Conservation (phyloP, 1,139 yeast species). For the Suhomyces guaymorum region DNA sequence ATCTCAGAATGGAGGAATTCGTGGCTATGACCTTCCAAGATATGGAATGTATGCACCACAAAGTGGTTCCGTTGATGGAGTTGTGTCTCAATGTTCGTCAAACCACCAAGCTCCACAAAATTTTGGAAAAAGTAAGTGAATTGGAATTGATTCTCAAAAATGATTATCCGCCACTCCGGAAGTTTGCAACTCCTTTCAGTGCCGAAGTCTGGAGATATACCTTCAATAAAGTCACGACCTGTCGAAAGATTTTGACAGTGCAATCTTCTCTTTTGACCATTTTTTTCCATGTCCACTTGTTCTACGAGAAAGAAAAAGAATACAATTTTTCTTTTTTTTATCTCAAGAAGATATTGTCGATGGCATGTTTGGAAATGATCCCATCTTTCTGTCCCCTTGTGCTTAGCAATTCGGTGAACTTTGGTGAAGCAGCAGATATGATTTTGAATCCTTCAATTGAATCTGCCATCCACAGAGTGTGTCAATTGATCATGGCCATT, state of each 20-base stretch:
- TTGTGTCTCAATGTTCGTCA: slow-evolving; percentile 25
- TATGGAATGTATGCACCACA: slow-evolving; percentile 26
- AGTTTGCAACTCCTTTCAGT: slow-evolving; percentile 28
- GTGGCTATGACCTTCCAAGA: slow-evolving; percentile 26
- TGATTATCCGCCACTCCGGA: slow-evolving; percentile 24
- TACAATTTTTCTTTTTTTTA: slow-evolving; percentile 21
- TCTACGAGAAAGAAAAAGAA: slow-evolving; percentile 19
- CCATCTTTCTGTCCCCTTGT: slow-evolving; percentile 33
- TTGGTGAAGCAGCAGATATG: slow-evolving; percentile 40
- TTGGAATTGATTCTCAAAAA: slow-evolving; percentile 31
- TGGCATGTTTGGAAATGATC: slow-evolving; percentile 28
- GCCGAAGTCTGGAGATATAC: slow-evolving; percentile 26
- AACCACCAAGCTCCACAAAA: slow-evolving; percentile 21
- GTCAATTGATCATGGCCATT: slow-evolving; percentile 30
- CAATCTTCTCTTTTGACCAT: slow-evolving; percentile 30
- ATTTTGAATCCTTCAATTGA: slow-evolving; percentile 37
- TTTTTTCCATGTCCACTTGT: slow-evolving; percentile 28
- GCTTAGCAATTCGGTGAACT: slow-evolving; percentile 28
- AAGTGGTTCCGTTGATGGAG: slow-evolving; percentile 26
- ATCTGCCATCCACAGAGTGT: slow-evolving; percentile 31
- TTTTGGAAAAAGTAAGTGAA: slow-evolving; percentile 26
- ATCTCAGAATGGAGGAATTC: slow-evolving; percentile 31
- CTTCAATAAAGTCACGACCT: slow-evolving; percentile 34
- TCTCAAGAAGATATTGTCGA: slow-evolving; percentile 26
- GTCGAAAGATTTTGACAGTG: slow-evolving; percentile 34